phyloP scores from a whole-genome alignment of 2,329 filamentous ascomycete species.

The Cordyceps tenuipes region DNA sequence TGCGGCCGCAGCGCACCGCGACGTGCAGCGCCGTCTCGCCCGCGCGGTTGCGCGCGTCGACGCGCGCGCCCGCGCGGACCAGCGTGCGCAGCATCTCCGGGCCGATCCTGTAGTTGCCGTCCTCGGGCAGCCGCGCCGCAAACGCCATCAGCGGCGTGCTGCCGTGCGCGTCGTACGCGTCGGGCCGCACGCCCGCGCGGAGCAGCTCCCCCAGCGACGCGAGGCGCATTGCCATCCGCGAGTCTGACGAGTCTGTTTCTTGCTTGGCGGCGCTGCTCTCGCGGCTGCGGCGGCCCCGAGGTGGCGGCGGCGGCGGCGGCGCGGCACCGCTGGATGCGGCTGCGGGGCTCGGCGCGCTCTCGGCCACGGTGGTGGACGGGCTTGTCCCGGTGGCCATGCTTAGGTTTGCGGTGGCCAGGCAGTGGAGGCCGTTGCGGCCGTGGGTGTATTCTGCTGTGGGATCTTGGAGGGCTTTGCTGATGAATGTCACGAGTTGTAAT shows the following conservation, averaged over 20 bases:
- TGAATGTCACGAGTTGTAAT: slow-evolving; percentile 28
- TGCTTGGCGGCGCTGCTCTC: not conserved
- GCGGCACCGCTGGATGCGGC: not conserved
- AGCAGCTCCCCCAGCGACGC: slow-evolving; percentile 25
- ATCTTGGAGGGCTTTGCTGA: slow-evolving; percentile 27
- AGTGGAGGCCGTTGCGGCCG: slow-evolving; percentile 50
- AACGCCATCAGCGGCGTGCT: slow-evolving; percentile 50
- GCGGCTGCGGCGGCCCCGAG: not conserved
- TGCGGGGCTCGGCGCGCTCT: not conserved
- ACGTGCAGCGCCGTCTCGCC: slow-evolving; percentile 49
- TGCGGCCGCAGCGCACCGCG: slow-evolving; percentile 44
- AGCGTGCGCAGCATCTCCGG: slow-evolving; percentile 38
- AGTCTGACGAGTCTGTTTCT: slow-evolving; percentile 25
- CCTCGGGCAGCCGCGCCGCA: slow-evolving; percentile 39
- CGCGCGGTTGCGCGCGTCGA: slow-evolving; percentile 43
- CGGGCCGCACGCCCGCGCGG: slow-evolving; percentile 33
- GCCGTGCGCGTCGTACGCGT: slow-evolving; percentile 44
- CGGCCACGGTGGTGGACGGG: slow-evolving; percentile 16
- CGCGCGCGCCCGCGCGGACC: slow-evolving; percentile 31
- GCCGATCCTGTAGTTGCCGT: slow-evolving; percentile 41
- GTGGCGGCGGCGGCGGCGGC: not conserved
- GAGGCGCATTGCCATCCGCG: slow-evolving; percentile 22
- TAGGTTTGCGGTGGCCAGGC: slow-evolving; percentile 46
- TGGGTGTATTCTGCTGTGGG: slow-evolving; percentile 26
- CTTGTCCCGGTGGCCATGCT: slow-evolving; percentile 25